Base-by-base conservation (phyloP, 2,329 filamentous ascomycete species). In the Coniochaeta sp. region DNA sequence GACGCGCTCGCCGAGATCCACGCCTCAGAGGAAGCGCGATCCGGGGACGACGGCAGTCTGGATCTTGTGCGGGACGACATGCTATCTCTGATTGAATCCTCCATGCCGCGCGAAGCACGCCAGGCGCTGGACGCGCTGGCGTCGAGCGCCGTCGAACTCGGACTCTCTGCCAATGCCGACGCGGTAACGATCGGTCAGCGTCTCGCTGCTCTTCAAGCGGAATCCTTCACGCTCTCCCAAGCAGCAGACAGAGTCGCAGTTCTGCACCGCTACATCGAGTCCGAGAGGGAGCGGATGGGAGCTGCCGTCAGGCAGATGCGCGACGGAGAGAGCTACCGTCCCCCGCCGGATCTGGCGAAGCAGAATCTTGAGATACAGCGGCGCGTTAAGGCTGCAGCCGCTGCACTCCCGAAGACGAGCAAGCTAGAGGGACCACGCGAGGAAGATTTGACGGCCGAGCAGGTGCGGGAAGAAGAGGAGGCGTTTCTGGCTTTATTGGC, bases 331-430 rank as follows among this genome's bases (percentile, higher is more conserved):
- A 71, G 71, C 16, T 88, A 84, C 66, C 79, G 82, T 17, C 81
- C 83, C 0, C 73, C 85, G 0, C 68, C 83, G 0, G 78, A 85
- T 62, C 75, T 93, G 3, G 82, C 85, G 12, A 85, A 85, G 64
- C 82, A 88, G 64, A 93, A 91, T n/a, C 79, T 87, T 4, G 88
- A 95, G 57, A 84, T 89, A 73, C 85, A 87, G 64, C 85, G 89
- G 59, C 85, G 81, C 60, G 83, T 88, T 56, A 91, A 91, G 70
- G 74, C 83, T n/a, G 77, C 90, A 40, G 75, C 80, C 16, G 75
- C 84, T 2, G 88, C 88, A 65, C 77, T 93, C 1, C 83, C 84
- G 17, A 90, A 95, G 68, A 82, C 86, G 59, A 80, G 80, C 47
- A 74, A 84, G 64, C 69, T 77, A 77, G 2, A 67, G 81, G 3